phyloP scores from a whole-genome alignment of 2,329 filamentous ascomycete genomes.

The Sclerotinia borealis region DNA sequence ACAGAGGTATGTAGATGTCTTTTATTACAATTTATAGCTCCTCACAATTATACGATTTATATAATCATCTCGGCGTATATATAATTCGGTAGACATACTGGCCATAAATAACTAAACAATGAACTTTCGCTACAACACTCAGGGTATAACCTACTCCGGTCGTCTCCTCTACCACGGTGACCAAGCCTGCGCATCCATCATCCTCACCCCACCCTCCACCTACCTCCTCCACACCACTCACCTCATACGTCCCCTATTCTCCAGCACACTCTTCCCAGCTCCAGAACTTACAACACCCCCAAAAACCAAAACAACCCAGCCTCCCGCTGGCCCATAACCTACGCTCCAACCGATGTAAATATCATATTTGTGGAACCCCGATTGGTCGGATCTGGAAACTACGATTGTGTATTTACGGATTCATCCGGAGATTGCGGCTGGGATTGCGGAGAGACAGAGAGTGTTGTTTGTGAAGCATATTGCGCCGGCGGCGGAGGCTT shows the following conservation, averaged over 20 bases:
- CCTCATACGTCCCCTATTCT: slow-evolving; percentile 41
- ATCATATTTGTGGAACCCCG: slow-evolving; percentile 45
- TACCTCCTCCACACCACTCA: slow-evolving; percentile 48
- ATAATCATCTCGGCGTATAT: background rate
- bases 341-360: slow-evolving; percentile 37
- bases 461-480: slow-evolving; percentile 42
- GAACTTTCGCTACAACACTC: background rate
- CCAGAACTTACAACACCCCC: slow-evolving; percentile 9
- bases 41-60: background rate
- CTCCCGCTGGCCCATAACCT: slow-evolving; percentile 37
- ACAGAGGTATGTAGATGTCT: slow-evolving; percentile 35
- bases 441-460: slow-evolving; percentile 44
- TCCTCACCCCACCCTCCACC: slow-evolving; percentile 42
- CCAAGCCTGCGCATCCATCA: slow-evolving; percentile 44
- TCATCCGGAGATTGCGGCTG: slow-evolving; percentile 39
- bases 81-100: background rate
- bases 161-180: slow-evolving; percentile 47
- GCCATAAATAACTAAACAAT: background rate
- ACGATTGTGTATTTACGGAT: slow-evolving; percentile 41
- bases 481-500: slow-evolving; percentile 45
- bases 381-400: slow-evolving; percentile 46
- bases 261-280: slow-evolving; percentile 25
- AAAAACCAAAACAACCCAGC: slow-evolving; percentile 14
- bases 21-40: no score
- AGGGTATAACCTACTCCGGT: slow-evolving; percentile 47